Evolutionary conservation across 1,284 basidiomycete genomes (phyloP).

Genomic region (Boletus albobrunnescens): DNA sequence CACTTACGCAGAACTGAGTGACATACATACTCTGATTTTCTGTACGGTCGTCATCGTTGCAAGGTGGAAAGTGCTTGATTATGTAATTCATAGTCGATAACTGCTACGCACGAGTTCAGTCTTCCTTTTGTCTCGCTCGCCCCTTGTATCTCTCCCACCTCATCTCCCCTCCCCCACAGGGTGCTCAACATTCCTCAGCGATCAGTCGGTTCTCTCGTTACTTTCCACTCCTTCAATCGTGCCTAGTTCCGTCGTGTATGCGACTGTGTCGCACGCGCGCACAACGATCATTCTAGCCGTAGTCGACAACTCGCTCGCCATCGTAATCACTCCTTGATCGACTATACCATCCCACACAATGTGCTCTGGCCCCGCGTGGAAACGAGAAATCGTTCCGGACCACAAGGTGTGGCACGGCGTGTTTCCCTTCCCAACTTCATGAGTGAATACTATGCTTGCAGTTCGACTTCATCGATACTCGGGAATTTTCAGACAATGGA

Average conservation of each 20-base stretch:
- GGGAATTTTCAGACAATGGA: conserved; percentile 87
- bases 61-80: conserved; percentile 4
- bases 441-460: conserved; percentile 33
- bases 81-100: conserved; percentile 12
- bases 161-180: not conserved
- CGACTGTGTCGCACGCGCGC: conserved; percentile 60
- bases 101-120: not conserved
- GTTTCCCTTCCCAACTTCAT: not conserved
- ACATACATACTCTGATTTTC: conserved; percentile 72
- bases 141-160: not conserved
- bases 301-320: conserved; percentile 26
- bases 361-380: conserved; percentile 82
- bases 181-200: not conserved
- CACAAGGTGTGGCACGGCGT: conserved; percentile 71
- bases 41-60: conserved; percentile 78
- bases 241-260: conserved; percentile 37
- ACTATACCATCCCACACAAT: conserved; percentile 41
- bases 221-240: conserved; percentile 35
- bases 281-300: conserved; percentile 26
- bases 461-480: conserved; percentile 96
- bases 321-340: conserved; percentile 26
- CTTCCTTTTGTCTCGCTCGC: conserved; percentile 5
- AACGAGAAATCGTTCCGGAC: conserved; percentile 94
- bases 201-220: conserved; percentile 21
- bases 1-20: conserved; percentile 16